phyloP scores from a whole-genome alignment of 2,329 filamentous ascomycete species.

The Calonectria naviculata region DNA sequence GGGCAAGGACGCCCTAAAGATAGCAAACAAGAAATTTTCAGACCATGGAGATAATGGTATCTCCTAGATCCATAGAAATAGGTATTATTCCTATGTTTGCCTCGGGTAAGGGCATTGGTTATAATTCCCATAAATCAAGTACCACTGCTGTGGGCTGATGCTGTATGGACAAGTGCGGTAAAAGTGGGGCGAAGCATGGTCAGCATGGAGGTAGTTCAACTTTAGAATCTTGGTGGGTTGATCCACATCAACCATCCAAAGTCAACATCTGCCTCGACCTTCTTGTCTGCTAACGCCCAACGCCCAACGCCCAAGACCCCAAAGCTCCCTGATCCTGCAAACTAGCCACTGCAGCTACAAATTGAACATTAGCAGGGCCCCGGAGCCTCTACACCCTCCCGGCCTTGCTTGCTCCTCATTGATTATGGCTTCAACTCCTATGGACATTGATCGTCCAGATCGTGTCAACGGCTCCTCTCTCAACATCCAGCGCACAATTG shows the following conservation, averaged over 20 bases:
- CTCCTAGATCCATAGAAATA: too few relatives aligned
- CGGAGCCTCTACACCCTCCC: neutral
- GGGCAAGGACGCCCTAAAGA: too few relatives aligned
- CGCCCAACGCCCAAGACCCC: too few relatives aligned
- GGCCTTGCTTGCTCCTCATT: neutral
- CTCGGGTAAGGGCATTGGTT: too few relatives aligned
- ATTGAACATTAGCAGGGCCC: neutral
- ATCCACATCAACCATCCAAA: neutral
- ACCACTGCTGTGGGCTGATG: neutral
- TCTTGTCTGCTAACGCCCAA: neutral
- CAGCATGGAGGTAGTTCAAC: neutral
- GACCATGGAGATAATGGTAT: too few relatives aligned
- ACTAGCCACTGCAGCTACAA: accelerated
- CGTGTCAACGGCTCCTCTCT: slow-evolving; percentile 56
- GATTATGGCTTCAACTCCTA: slow-evolving; percentile 64
- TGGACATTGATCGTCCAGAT: slow-evolving; percentile 64
- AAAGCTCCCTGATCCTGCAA: too few relatives aligned
- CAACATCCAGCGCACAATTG: slow-evolving; percentile 62
- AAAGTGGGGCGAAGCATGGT: neutral
- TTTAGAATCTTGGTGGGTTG: neutral
- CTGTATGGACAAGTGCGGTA: neutral
- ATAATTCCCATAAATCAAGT: too few relatives aligned
- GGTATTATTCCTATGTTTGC: too few relatives aligned
- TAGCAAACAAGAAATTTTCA: too few relatives aligned
- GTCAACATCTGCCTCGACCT: neutral